phyloP scores from a whole-genome alignment of 2,329 filamentous ascomycete species.

The Penicillium sp. region DNA sequence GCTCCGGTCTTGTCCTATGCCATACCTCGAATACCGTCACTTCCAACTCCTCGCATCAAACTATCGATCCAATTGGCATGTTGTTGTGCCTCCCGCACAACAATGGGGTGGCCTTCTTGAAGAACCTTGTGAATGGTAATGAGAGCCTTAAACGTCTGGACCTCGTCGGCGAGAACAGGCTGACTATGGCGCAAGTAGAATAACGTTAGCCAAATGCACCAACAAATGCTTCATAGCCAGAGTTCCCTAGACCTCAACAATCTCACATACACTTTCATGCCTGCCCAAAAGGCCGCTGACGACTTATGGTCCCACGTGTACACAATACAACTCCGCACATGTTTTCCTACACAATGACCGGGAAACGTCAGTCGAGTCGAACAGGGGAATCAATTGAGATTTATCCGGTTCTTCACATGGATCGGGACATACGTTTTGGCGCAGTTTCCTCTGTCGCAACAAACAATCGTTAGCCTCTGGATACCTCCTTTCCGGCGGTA shows the following conservation, averaged over 20 bases:
- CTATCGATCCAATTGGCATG: conserved; percentile 92
- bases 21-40: conserved; percentile 77
- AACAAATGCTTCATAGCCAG: not conserved
- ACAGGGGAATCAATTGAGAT: not conserved
- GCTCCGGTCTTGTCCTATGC: not conserved
- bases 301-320: conserved; percentile 99
- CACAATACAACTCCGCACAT: conserved; percentile 96
- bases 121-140: conserved; percentile 97
- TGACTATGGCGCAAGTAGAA: conserved; percentile 58
- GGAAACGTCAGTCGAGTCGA: conserved; percentile 8
- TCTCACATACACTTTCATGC: conserved; percentile 89
- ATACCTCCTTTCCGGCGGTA: conserved; percentile 1
- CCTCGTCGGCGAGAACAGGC: conserved; percentile 96
- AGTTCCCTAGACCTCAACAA: not conserved
- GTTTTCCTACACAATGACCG: conserved; percentile 62
- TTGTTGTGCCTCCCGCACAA: conserved; percentile 82
- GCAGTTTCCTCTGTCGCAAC: conserved; percentile 59
- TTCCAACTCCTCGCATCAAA: conserved; percentile 76
- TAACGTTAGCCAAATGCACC: conserved; percentile 9
- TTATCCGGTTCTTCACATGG: not conserved
- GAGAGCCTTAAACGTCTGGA: conserved; percentile 97
- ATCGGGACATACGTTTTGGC: conserved; percentile 58
- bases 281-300: conserved; percentile 91
- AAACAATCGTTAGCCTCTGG: conserved; percentile 19
- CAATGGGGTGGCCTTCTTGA: conserved; percentile 90